These are phyloP conservation scores for Isochrysis galbana DNA, from an alignment of 78 protist species.

Conservation along the genomic window DNA sequence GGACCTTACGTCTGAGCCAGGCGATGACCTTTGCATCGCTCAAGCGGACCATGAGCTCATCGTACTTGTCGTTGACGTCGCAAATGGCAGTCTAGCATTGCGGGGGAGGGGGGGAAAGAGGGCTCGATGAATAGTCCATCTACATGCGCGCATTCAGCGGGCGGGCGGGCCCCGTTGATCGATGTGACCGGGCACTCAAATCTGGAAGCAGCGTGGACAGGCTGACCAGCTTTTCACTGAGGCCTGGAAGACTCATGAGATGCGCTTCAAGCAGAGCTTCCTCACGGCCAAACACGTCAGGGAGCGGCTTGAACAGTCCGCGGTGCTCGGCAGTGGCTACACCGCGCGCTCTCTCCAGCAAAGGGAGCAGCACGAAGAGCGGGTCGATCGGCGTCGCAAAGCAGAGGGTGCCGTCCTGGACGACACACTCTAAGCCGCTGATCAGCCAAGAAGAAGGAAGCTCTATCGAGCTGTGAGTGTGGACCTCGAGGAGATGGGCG, in stretches of 20 bases:
- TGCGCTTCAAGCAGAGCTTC: not conserved
- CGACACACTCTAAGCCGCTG: not conserved
- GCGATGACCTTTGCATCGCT: not conserved
- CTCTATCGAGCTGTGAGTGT: not conserved
- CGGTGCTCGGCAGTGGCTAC: not conserved
- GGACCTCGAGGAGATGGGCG: not conserved
- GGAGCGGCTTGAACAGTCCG: not conserved
- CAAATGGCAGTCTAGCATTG: not conserved
- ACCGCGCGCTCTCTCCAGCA: not conserved
- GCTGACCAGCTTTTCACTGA: not conserved
- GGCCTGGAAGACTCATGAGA: not conserved
- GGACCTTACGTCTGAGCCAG: not conserved
- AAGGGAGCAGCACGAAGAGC: not conserved
- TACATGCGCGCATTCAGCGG: not conserved
- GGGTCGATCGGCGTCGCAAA: not conserved
- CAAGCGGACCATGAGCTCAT: not conserved
- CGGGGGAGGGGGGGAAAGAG: too few species aligned
- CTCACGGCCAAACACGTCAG: not conserved
- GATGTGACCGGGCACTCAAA: not conserved
- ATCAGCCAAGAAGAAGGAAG: not conserved
- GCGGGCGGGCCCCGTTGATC: not conserved
- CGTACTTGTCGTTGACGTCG: constrained; percentile 9
- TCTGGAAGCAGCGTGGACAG: not conserved
- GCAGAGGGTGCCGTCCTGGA: not conserved
- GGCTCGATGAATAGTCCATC: not conserved